Base-by-base conservation (phyloP, 306 rosid genomes). In the Elaeagnus macrophylla region DNA sequence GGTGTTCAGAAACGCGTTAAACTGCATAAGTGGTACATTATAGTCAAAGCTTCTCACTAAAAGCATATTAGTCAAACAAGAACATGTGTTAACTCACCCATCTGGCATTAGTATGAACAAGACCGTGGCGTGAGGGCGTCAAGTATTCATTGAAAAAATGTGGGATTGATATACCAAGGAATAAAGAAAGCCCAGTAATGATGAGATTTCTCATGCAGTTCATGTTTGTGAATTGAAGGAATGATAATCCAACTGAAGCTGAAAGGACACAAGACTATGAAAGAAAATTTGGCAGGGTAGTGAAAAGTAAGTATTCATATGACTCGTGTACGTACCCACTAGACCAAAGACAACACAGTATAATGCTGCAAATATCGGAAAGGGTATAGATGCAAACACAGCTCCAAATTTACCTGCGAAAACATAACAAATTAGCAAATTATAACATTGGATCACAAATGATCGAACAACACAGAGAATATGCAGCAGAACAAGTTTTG, bases 151-250 rank as follows among this genome's bases (percentile, higher is more conserved):
- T 69, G 82, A 91, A 91, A 59, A 86, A 76, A 54, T 86, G 94
- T 20, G 96, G 97, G 61, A 91, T 63, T 12, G 96, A 91, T 66
- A 91, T 74, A 53, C 97, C 97, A 6, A 91, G 93, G 79, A 91
- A 91, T 17, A 91, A 68, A 6, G 97, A 67, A 38, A 91, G 93
- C 15, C 96, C 97, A 0, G 72, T 80, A 59, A 91, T 91, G n/a
- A 84, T 75, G 53, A 91, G 93, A 67, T 91, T 91, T 80, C 97
- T 84, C 97, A 86, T 90, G 0, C 86, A 90, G 68, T 90, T 90
- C 95, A 91, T 76, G 74, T 90, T 90, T 46, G 97, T 84, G 72
- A 91, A 91, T 66, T 91, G 96, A 67, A 91, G 96, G 66, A 91
- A 91, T 48, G 97, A 91, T 48, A 86, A 53, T 65, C 97, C 97